phyloP scores from a whole-genome alignment of 768 basidiomycete genomes.

The Rhizopogon salebrosus region DNA sequence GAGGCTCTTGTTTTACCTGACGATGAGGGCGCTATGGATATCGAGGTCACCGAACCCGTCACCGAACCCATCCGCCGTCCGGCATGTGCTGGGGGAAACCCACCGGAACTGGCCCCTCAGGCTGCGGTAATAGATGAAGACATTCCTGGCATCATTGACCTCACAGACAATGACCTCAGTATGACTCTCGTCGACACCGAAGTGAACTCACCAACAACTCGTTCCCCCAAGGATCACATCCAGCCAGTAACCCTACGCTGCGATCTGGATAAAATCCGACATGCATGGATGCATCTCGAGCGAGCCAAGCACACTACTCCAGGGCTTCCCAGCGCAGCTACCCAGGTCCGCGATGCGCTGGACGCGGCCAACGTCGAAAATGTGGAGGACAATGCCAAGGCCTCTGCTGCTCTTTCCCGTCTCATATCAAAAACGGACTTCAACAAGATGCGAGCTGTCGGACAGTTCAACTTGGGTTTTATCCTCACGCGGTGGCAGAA shows the following conservation, averaged over 20 bases:
- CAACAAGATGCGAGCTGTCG: conserved; percentile 72
- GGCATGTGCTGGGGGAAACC: neutral
- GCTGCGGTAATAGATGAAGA: neutral
- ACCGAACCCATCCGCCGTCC: conserved; percentile 19
- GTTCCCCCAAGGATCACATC: neutral
- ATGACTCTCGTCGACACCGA: conserved; percentile 22
- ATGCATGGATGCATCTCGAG: neutral
- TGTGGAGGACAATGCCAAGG: conserved; percentile 49
- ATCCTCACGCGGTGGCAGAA: conserved; percentile 72
- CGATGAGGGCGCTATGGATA: conserved; percentile 21
- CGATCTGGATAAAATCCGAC: neutral
- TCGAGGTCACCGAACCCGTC: conserved; percentile 10
- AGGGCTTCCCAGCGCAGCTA: neutral
- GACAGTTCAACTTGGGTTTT: conserved; percentile 96
- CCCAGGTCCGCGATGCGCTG: conserved; percentile 16
- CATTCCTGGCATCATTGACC: neutral
- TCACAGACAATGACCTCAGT: conserved; percentile 12
- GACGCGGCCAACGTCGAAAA: conserved; percentile 26
- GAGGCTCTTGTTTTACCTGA: conserved; percentile 16
- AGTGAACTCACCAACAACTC: neutral
- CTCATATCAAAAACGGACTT: conserved; percentile 90
- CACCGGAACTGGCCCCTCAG: neutral
- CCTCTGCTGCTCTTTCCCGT: conserved; percentile 66
- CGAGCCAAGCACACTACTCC: neutral
- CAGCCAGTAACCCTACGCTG: neutral